Evolutionary conservation across 2,329 filamentous ascomycete genomes (phyloP), one percentile per base, ranked within the genome.

Genomic region (Hortaea werneckii): DNA sequence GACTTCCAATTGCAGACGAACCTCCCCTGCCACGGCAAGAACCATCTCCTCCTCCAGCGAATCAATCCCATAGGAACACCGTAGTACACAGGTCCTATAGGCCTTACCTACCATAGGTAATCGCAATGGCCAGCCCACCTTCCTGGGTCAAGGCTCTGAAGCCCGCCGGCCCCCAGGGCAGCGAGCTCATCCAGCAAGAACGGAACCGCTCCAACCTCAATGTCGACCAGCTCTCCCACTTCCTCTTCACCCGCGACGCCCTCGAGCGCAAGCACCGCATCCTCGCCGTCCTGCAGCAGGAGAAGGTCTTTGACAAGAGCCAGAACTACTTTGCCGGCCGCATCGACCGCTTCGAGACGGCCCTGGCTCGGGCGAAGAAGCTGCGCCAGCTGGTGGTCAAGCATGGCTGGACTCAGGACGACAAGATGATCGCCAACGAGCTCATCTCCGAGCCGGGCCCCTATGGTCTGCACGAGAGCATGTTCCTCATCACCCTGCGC

Each of bases 281-380:
- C 28, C 67, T 87, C 5, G 67, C 75, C 41, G 73, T 86, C n/a
- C 73, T 89, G 5, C 69, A 80, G 55, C 63, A 72, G 0, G 82
- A 89, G 48, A 76, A 78, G 43, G 74, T 87, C 46, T 88, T 89
- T 54, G 82, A 88, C 66, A 89, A 88, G 68, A 79, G 79, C 3
- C 79, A 83, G 53, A 87, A 87, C 61, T 86, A 87, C 67, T 85
- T 85, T 62, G 74, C 78, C 54, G 83, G 83, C 37, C 72, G 85
- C 39, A 73, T 78, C 27, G 82, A 85, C 51, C 75, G 80, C 41
- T 80, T 88, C 57, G 77, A 85, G 60, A 77, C 76, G 30, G 77
- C 85, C 1, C 70, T 90, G 45, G 83, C 78, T 5, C 73, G 83
- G 48, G 83, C 74, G 40, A 89, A 89, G 74, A 75, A 76, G 42